A percentile compares a stretch with the other conserved stretches of the same genome.
Evolutionary conservation across 164 flowering plant species (phyloP).

Genomic region (Kalanchoe fedtschenkoi): DNA sequence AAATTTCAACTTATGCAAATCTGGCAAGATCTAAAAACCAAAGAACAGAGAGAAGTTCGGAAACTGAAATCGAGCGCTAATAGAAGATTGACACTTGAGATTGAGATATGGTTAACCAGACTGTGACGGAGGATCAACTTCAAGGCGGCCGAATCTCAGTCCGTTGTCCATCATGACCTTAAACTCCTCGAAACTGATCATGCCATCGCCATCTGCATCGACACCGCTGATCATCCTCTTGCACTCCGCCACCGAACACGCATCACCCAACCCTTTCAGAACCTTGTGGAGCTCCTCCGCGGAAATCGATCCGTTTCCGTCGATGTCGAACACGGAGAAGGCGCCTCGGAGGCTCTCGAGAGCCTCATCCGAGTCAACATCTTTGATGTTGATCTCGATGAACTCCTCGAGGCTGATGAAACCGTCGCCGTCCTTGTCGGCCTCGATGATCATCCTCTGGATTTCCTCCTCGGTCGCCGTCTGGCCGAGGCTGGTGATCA

Average conservation of each 20-base stretch:
- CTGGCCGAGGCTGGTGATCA: conserved; percentile 53
- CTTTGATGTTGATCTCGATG: conserved; percentile 51
- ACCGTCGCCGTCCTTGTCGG: conserved; percentile 75
- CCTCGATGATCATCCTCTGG: conserved; percentile 36
- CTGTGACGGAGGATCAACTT: not conserved
- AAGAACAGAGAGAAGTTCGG: not conserved
- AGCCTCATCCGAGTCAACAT: conserved; percentile 32
- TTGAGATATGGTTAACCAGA: not conserved
- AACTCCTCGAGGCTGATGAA: conserved; percentile 56
- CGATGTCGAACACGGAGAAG: conserved; percentile 56
- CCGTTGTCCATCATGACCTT: conserved; percentile 51
- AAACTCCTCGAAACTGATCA: conserved; percentile 59
- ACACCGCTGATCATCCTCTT: conserved; percentile 63
- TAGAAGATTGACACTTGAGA: too few species aligned
- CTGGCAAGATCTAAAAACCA: not conserved
- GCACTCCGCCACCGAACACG: conserved; percentile 48
- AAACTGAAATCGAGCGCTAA: not conserved
- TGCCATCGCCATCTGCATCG: conserved; percentile 59
- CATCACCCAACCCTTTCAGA: conserved; percentile 50
- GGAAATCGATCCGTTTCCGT: conserved; percentile 58
- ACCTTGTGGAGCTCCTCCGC: conserved; percentile 63
- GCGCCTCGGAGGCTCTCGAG: conserved; percentile 46
- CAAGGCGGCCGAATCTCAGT: not conserved
- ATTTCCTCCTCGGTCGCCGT: conserved; percentile 44
- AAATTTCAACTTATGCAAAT: not conserved